Percentiles rank a stretch among this genome's conserved stretches.
These are phyloP conservation scores for Acanthamoeba castellanii DNA, from an alignment of 208 protist genomes.

Conservation along the genomic window DNA sequence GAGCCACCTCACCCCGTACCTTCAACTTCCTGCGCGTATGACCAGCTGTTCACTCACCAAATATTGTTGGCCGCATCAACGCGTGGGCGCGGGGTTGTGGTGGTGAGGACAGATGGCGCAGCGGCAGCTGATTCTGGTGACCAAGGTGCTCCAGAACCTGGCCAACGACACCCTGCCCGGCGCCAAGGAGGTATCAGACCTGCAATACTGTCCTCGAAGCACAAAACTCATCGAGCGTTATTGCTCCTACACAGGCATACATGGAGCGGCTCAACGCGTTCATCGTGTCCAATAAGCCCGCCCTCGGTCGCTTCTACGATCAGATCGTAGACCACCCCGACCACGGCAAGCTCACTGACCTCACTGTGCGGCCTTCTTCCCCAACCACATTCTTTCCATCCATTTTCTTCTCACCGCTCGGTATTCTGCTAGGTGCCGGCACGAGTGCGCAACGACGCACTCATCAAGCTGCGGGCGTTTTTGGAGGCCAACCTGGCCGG, in stretches of 20 bases:
- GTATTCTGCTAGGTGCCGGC: not conserved
- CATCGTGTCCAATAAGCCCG: conserved; percentile 10
- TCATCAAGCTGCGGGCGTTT: not conserved
- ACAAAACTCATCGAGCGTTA: not conserved
- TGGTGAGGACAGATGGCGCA: not conserved
- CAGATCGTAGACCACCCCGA: not conserved
- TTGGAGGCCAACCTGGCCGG: not conserved
- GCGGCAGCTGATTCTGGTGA: conserved; percentile 36
- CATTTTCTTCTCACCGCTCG: not conserved
- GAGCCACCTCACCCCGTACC: conserved; percentile 25
- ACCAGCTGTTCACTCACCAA: not conserved
- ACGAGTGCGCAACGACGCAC: not conserved
- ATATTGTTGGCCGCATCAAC: too few species aligned
- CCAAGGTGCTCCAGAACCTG: conserved; percentile 63
- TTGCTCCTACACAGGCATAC: not conserved
- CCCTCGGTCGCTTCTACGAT: not conserved
- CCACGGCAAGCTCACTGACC: not conserved
- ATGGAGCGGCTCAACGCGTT: conserved; percentile 11
- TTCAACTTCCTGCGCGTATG: not conserved
- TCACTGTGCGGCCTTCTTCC: not conserved
- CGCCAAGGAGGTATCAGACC: conserved; percentile 28
- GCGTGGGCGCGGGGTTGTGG: too few species aligned
- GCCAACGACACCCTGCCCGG: conserved; percentile 44
- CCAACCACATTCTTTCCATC: not conserved
- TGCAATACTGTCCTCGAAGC: too few species aligned